phyloP scores from a whole-genome alignment of 1,139 yeast genomes.

The Suhomyces taliae region DNA sequence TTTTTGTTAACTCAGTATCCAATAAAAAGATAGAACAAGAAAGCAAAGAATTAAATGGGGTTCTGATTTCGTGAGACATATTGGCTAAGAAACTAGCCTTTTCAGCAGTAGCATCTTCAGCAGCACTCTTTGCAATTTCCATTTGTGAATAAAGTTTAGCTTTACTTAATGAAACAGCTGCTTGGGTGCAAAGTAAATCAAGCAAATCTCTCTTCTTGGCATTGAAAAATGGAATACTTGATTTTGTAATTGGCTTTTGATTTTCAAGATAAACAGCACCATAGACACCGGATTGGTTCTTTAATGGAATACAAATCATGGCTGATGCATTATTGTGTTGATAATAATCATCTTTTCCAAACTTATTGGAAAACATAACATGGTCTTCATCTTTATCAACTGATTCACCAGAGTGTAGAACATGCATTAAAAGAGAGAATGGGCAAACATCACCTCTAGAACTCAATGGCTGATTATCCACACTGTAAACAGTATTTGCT shows the following conservation, averaged over 20 bases:
- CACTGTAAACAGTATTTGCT: conserved; percentile 34
- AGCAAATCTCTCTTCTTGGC: conserved; percentile 41
- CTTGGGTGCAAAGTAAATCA: conserved; percentile 52
- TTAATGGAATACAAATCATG: conserved; percentile 50
- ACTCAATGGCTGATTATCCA: conserved; percentile 40
- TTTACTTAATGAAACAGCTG: conserved; percentile 54
- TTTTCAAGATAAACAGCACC: conserved; percentile 54
- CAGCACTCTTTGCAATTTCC: conserved; percentile 54
- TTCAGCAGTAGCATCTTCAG: conserved; percentile 61
- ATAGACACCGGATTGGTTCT: conserved; percentile 40
- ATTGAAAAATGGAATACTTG: conserved; percentile 23
- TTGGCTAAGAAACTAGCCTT: conserved; percentile 60
- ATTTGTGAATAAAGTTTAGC: conserved; percentile 49
- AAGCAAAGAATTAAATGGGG: conserved; percentile 57
- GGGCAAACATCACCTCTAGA: conserved; percentile 50
- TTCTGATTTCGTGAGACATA: conserved; percentile 60
- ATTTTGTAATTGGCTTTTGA: conserved; percentile 14
- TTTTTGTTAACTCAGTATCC: conserved; percentile 47
- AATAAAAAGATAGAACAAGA: conserved; percentile 55
- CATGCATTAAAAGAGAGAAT: conserved; percentile 38
- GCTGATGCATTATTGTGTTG: conserved; percentile 34
- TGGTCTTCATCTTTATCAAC: conserved; percentile 41
- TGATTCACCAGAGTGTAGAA: conserved; percentile 39
- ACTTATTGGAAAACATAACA: conserved; percentile 34
- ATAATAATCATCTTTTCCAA: conserved; percentile 44